Conservation (phyloP, 805 yeast genomes). For the Starmerella khaoyaiensis region DNA sequence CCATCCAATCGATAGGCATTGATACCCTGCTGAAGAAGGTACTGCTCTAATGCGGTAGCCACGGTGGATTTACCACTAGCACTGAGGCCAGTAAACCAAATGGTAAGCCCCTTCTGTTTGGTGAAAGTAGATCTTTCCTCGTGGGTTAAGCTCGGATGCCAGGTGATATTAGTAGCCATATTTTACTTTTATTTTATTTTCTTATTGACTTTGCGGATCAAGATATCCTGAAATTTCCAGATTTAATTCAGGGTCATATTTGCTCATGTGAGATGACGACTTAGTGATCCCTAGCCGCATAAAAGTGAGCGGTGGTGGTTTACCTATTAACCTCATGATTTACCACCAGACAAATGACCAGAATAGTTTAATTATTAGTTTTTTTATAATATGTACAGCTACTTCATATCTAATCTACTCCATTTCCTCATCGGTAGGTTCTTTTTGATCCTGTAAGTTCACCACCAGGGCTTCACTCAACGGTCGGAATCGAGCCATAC, state of each 20-base stretch:
- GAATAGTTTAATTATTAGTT: too few species aligned
- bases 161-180: constrained; percentile 93
- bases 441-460: too few species aligned
- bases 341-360: too few species aligned
- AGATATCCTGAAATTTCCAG: not conserved
- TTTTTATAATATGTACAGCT: too few species aligned
- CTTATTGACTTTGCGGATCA: not conserved
- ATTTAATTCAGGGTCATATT: not conserved
- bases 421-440: too few species aligned
- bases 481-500: constrained; percentile 8
- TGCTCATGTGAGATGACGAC: constrained; percentile 1
- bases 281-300: too few species aligned
- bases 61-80: constrained; percentile 93
- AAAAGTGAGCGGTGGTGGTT: too few species aligned
- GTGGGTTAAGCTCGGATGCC: constrained; percentile 85
- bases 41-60: constrained; percentile 87
- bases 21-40: constrained; percentile 52
- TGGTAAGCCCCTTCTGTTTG: constrained; percentile 75
- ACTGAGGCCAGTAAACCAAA: constrained; percentile 91
- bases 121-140: constrained; percentile 61
- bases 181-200: not conserved
- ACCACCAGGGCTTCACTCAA: constrained; percentile 5
- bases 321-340: too few species aligned
- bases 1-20: constrained; percentile 81
- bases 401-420: too few species aligned